These are phyloP conservation scores for Parascedosporium putredinis DNA, from an alignment of 2,329 filamentous ascomycete species.

Conservation along the genomic window DNA sequence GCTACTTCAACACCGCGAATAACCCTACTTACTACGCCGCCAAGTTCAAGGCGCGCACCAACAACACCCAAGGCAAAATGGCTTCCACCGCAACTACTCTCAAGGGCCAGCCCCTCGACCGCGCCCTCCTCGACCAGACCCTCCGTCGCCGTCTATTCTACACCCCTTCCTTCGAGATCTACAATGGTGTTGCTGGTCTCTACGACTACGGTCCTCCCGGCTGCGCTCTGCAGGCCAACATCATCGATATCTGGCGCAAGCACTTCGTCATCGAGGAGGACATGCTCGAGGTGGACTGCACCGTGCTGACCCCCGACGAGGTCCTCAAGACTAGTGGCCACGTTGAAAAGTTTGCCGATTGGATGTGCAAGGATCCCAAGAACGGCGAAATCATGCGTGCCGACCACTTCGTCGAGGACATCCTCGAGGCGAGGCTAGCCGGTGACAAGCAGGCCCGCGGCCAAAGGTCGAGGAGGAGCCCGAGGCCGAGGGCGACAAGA, in stretches of 20 bases:
- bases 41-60: constrained; percentile 8
- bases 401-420: constrained; percentile 92
- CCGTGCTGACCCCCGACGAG: constrained; percentile 83
- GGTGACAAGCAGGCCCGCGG: constrained; percentile 89
- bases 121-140: constrained; percentile 69
- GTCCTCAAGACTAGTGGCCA: constrained; percentile 94
- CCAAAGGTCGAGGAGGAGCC: constrained; percentile 67
- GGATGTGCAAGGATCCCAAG: constrained; percentile 99
- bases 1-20: constrained; percentile 6
- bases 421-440: constrained; percentile 77
- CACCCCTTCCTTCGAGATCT: constrained; percentile 92
- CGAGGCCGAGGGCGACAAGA: constrained; percentile 43
- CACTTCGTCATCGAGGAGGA: constrained; percentile 90
- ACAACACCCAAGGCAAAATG: constrained; percentile 25
- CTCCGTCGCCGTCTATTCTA: constrained; percentile 87
- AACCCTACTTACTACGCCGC: constrained; percentile 8
- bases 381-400: constrained; percentile 93
- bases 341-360: constrained; percentile 96
- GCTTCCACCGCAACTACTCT: constrained; percentile 57
- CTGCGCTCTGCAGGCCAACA: constrained; percentile 75
- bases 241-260: constrained; percentile 83
- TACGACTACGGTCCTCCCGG: constrained; percentile 92
- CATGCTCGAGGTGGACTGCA: constrained; percentile 93
- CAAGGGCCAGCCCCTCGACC: constrained; percentile 84
- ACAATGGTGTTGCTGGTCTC: constrained; percentile 77